Evolutionary conservation across 768 basidiomycete species (phyloP).

Genomic region (Trametes elegans): DNA sequence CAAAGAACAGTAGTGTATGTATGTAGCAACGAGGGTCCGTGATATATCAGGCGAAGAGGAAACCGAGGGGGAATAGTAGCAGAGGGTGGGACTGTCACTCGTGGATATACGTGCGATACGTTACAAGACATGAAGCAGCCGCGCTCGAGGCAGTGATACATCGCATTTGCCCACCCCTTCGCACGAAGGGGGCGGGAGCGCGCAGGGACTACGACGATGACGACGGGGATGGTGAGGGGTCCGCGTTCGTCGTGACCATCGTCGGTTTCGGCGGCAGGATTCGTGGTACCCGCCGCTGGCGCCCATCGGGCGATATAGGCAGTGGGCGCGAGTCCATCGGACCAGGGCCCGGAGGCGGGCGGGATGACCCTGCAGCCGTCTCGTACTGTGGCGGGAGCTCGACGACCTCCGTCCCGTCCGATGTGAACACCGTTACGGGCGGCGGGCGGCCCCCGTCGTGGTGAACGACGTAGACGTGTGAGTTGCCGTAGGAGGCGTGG

Average conservation of each 20-base stretch:
- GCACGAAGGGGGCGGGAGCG: too few relatives aligned
- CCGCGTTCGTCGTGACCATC: slow-evolving; percentile 8
- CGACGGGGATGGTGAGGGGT: neutral
- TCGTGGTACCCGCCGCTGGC: slow-evolving; percentile 9
- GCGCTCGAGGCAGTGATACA: too few relatives aligned
- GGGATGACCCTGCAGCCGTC: neutral
- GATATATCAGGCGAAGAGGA: neutral
- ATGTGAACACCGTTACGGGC: slow-evolving; percentile 52
- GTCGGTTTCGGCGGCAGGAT: slow-evolving; percentile 3
- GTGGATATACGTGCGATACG: neutral
- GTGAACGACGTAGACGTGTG: slow-evolving; percentile 56
- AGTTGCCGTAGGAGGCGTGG: neutral
- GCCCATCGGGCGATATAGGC: slow-evolving; percentile 2
- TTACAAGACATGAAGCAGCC: neutral
- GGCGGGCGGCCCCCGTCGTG: slow-evolving; percentile 58
- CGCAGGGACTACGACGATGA: neutral
- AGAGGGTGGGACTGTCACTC: neutral
- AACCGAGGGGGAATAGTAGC: neutral
- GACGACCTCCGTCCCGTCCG: slow-evolving; percentile 53
- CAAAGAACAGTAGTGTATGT: too few relatives aligned
- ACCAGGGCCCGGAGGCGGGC: neutral
- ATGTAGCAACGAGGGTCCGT: too few relatives aligned
- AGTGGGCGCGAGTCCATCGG: neutral
- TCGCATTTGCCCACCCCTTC: too few relatives aligned
- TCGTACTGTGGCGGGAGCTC: slow-evolving; percentile 58